Evolutionary conservation across 495 filamentous ascomycete species (phyloP), one percentile per base, ranked within the genome.

Genomic region (Niebla homalea): DNA sequence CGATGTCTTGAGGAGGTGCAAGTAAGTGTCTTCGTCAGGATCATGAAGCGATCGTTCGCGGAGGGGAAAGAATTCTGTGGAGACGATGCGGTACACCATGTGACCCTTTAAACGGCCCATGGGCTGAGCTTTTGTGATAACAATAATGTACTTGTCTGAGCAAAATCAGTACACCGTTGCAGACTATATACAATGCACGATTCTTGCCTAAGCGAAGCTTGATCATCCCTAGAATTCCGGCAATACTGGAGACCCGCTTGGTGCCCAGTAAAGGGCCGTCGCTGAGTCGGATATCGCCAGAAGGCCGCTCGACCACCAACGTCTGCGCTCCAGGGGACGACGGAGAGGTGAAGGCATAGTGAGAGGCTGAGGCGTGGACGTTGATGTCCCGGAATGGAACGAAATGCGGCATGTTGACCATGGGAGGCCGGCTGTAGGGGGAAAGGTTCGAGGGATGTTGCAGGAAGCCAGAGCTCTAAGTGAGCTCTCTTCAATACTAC

Each of bases 311-410:
- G 43, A 98, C 75, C 22, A 93, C 81, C 15, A 98, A 76, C 11
- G 88, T 84, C 10, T 87, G 87, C 25, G 88, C 79, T 64, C 84
- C 78, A 52, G 89, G 90, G 12, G 87, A 88, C 4, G 93, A 97
- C 10, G 92, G 93, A 2, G 92, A 98, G 19, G 85, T 86, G 68
- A 98, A 98, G 57, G 88, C 87, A 74, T 98, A 98, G 61, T 90
- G 81, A 50, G 89, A 87, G 49, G 84, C 68, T 2, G 92, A 90
- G 39, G 86, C 81, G 61, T 94, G 87, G 67, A 97, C 77, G 64
- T 95, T 97, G 72, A 97, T 89, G 74, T 97, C 92, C 58, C 90
- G 77, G 65, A 89, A 98, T 7, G 92, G 92, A 54, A 89, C 75
- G 38, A 80, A 67, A 49, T 45, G 22, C n/a, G 25, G 29, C 55